These are phyloP conservation scores for Chaetomium sp. DNA, from an alignment of 2,329 filamentous ascomycete species.

Conservation along the genomic window DNA sequence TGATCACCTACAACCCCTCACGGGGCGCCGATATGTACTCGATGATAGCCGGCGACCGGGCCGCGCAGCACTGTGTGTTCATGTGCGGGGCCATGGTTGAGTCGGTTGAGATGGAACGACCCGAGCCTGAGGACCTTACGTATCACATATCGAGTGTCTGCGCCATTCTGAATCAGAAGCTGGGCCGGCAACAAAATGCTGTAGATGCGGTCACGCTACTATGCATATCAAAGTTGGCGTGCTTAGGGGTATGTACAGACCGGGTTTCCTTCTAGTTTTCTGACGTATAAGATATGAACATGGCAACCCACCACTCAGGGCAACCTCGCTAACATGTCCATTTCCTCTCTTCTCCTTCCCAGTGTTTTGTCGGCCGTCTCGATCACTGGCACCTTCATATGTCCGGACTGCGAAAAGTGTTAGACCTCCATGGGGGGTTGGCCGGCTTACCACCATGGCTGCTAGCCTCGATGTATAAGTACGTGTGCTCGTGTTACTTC, in stretches of 20 bases:
- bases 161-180: slow-evolving; percentile 23
- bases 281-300: neutral
- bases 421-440: slow-evolving; percentile 28
- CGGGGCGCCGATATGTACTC: slow-evolving; percentile 24
- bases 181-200: slow-evolving; percentile 16
- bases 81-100: slow-evolving; percentile 28
- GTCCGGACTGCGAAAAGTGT: slow-evolving; percentile 29
- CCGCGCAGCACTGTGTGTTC: slow-evolving; percentile 27
- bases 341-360: neutral
- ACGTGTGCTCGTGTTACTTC: slow-evolving; percentile 4
- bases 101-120: slow-evolving; percentile 15
- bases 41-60: slow-evolving; percentile 23
- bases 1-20: slow-evolving; percentile 28
- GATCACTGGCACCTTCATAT: slow-evolving; percentile 36
- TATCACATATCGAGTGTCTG: slow-evolving; percentile 25
- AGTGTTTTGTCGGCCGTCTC: slow-evolving; percentile 31
- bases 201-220: slow-evolving; percentile 26
- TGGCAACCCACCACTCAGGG: neutral
- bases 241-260: slow-evolving; percentile 24
- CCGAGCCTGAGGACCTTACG: slow-evolving; percentile 16
- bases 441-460: slow-evolving; percentile 15
- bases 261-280: neutral
- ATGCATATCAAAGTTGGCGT: slow-evolving; percentile 29
- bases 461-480: slow-evolving; percentile 28
- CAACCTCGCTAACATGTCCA: no score